Conservation (phyloP, 768 basidiomycete genomes). For the Gloeopeniophorella convolvens region DNA sequence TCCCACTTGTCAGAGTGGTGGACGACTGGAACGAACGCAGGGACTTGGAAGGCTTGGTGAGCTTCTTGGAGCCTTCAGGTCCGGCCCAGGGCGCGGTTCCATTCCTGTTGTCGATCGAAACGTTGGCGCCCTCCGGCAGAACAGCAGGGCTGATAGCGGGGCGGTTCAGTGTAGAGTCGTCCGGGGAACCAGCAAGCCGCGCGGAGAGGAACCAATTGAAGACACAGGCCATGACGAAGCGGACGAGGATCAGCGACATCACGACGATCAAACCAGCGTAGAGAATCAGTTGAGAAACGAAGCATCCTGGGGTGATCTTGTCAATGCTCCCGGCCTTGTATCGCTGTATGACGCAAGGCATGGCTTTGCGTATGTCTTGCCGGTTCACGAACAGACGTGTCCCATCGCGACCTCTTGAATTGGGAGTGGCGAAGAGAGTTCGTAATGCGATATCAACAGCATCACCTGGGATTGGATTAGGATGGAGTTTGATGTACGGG, state of each 20-base stretch:
- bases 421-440: slow-evolving; percentile 48
- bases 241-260: slow-evolving; percentile 80
- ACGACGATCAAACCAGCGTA: slow-evolving; percentile 90
- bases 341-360: slow-evolving; percentile 76
- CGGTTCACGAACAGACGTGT: slow-evolving; percentile 82
- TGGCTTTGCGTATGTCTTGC: slow-evolving; percentile 52
- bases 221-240: slow-evolving; percentile 92
- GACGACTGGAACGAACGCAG: slow-evolving; percentile 43
- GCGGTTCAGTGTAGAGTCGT: slow-evolving; percentile 62
- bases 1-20: slow-evolving; percentile 44
- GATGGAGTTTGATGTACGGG: slow-evolving; percentile 76
- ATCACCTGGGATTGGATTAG: slow-evolving; percentile 61
- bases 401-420: slow-evolving; percentile 73
- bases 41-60: slow-evolving; percentile 42
- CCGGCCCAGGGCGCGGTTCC: slow-evolving; percentile 95
- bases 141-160: slow-evolving; percentile 91
- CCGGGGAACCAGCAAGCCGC: slow-evolving; percentile 71
- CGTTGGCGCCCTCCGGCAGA: slow-evolving; percentile 92
- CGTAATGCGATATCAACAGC: slow-evolving; percentile 80
- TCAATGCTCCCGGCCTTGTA: slow-evolving; percentile 95
- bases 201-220: slow-evolving; percentile 96
- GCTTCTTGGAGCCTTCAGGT: slow-evolving; percentile 42
- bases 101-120: slow-evolving; percentile 83
- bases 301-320: slow-evolving; percentile 94
- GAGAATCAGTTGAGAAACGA: slow-evolving; percentile 82